Evolutionary conservation across 2,329 filamentous ascomycete species (phyloP).

Genomic region (Mollisia scopiformis): DNA sequence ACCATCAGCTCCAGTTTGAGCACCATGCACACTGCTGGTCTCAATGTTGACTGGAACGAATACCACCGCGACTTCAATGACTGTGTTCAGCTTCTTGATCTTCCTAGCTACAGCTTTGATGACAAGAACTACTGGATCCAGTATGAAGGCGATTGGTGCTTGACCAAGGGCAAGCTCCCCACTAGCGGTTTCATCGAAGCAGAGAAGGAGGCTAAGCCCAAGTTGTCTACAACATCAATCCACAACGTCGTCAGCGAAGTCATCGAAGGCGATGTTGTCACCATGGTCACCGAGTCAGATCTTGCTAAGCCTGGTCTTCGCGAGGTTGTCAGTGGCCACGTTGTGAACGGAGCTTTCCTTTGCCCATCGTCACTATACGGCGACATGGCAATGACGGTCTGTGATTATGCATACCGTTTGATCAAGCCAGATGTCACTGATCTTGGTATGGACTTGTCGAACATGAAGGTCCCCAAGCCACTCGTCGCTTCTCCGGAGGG

Average conservation of each 20-base stretch:
- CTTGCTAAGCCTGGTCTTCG: constrained; percentile 56
- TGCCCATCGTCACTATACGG: constrained; percentile 60
- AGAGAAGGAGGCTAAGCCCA: constrained; percentile 39
- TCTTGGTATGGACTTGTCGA: constrained; percentile 64
- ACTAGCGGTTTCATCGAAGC: constrained; percentile 4
- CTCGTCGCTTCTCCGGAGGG: constrained; percentile 56
- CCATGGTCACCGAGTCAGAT: constrained; percentile 57
- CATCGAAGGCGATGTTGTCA: constrained; percentile 53
- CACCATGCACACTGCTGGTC: constrained; percentile 62
- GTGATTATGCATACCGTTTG: constrained; percentile 69
- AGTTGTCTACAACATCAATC: constrained; percentile 58
- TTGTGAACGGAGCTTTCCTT: constrained; percentile 60
- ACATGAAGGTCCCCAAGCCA: constrained; percentile 72
- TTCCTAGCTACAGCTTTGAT: constrained; percentile 71
- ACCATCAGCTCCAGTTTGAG: constrained; percentile 61
- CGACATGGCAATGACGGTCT: constrained; percentile 64
- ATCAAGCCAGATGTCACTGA: constrained; percentile 57
- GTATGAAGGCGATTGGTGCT: constrained; percentile 68
- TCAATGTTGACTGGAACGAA: constrained; percentile 72
- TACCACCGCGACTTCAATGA: constrained; percentile 65
- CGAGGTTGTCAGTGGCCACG: constrained; percentile 58
- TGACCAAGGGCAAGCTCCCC: constrained; percentile 60
- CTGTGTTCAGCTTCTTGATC: constrained; percentile 60
- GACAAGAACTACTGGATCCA: constrained; percentile 70
- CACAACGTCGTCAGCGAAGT: constrained; percentile 58